Evolutionary conservation across 805 yeast species (phyloP).

Genomic region (Debaryomyces maramus): DNA sequence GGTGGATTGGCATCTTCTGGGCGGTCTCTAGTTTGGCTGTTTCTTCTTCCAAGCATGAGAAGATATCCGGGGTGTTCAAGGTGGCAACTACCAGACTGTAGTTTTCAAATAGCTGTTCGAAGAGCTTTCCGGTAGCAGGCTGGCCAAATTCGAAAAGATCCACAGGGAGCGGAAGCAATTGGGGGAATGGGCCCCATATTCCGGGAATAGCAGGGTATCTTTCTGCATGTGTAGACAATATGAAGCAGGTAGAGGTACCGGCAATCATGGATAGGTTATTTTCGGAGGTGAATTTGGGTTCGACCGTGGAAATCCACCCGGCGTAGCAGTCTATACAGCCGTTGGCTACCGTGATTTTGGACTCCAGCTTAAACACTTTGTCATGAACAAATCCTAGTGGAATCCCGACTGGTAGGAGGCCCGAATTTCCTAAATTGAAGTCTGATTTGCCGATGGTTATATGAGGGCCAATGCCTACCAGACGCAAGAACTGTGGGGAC

Average conservation of each 20-base stretch:
- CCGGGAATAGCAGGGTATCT: conserved; percentile 33
- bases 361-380: conserved; percentile 1
- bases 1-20: conserved; percentile 15
- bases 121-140: conserved; percentile 56
- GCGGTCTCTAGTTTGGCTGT: conserved; percentile 22
- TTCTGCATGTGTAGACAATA: conserved; percentile 26
- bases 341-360: conserved; percentile 26
- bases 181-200: conserved; percentile 61
- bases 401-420: conserved; percentile 16
- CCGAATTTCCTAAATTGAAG: conserved; percentile 1
- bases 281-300: neutral
- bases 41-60: conserved; percentile 18
- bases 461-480: conserved; percentile 20
- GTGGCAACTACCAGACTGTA: conserved; percentile 9
- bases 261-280: conserved; percentile 49
- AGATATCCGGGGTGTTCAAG: conserved; percentile 4
- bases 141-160: conserved; percentile 55
- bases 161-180: conserved; percentile 26
- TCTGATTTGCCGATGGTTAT: conserved; percentile 32
- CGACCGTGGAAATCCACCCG: conserved; percentile 46
- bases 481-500: conserved; percentile 27
- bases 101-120: conserved; percentile 47
- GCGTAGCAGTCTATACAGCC: conserved; percentile 65
- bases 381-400: conserved; percentile 17
- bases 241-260: conserved; percentile 61